These are phyloP conservation scores for Fusarium setosum DNA, from an alignment of 2,329 filamentous ascomycete species.

Conservation along the genomic window DNA sequence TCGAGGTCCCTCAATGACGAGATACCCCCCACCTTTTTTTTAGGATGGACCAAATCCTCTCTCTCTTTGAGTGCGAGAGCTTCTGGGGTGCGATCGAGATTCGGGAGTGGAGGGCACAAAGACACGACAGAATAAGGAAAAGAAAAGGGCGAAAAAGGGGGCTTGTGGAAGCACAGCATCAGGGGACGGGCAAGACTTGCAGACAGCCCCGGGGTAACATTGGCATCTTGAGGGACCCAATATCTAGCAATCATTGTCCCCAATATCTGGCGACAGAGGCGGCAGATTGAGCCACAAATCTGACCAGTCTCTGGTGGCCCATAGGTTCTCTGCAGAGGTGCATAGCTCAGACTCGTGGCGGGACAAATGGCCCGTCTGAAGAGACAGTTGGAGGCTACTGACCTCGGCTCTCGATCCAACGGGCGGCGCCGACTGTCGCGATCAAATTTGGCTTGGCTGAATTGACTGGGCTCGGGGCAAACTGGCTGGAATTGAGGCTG, in stretches of 20 bases:
- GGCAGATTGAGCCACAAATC: neutral
- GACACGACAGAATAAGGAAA: conserved; percentile 14
- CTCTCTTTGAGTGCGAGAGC: conserved; percentile 6
- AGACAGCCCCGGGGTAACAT: conserved; percentile 29
- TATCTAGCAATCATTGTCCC: conserved; percentile 7
- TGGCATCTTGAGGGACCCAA: neutral
- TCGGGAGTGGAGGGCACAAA: conserved; percentile 9
- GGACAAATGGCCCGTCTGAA: neutral
- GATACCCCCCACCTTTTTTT: conserved; percentile 13
- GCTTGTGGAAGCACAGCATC: conserved; percentile 27
- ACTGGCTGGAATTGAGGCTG: conserved; percentile 37
- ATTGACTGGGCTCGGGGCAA: conserved; percentile 1
- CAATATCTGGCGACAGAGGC: conserved; percentile 5
- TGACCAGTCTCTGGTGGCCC: neutral
- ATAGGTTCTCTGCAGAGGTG: neutral
- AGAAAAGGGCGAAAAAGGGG: conserved; percentile 19
- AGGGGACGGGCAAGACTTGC: conserved; percentile 21
- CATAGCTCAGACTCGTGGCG: no score
- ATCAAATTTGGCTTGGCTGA: conserved; percentile 8
- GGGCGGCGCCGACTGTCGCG: conserved; percentile 7
- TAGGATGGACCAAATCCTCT: neutral
- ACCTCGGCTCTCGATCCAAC: neutral
- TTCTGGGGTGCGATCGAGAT: conserved; percentile 16
- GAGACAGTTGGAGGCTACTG: neutral
- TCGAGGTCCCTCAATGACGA: conserved; percentile 7